Evolutionary conservation across 2,329 filamentous ascomycete genomes (phyloP), one percentile per base, ranked within the genome.

Genomic region (Fusarium armeniacum): DNA sequence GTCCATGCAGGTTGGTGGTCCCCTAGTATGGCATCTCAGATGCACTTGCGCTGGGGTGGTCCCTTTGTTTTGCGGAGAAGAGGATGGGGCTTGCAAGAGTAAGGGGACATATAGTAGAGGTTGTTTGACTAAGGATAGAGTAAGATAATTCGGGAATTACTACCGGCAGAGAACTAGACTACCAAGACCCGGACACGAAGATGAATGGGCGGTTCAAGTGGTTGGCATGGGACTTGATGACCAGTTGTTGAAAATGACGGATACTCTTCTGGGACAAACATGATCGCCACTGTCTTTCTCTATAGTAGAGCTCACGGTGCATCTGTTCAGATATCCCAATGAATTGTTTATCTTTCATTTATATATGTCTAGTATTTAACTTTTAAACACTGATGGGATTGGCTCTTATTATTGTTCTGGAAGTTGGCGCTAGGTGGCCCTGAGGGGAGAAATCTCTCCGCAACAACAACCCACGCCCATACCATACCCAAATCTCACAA

Each of bases 1-100:
- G 8, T 28, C 35, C 35, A 62, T 57, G 44, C 43, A 35, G 32
- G 59, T 26, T 35, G 9, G n/a, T 43, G 20, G 20, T 20, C 20
- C 32, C 41, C 60, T 20, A 28, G 49, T 20, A 56, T 13, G 10
- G 3, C 58, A 63, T 56, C 43, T 45, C 9, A 64, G 58, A 64
- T 63, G 36, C 59, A 22, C 26, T 16, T 26, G 20, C 53, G 22
- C 61, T 41, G 32, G 61, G 47, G 54, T 44, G 20, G 40, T 65
- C 46, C 30, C 43, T 53, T 35, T n/a, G 12, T 38, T 54, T 30
- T 61, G 43, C 54, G 46, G 62, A 65, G 61, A 65, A 47, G 32
- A n/a, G 26, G 24, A 47, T 10, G 32, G 8, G 47, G 46, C 26
- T 32, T 46, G 44, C 24, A 26, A 26, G 24, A 9, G 28, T n/a